Base-by-base conservation (phyloP, 495 filamentous ascomycete genomes). In the Durotheca rogersii region DNA sequence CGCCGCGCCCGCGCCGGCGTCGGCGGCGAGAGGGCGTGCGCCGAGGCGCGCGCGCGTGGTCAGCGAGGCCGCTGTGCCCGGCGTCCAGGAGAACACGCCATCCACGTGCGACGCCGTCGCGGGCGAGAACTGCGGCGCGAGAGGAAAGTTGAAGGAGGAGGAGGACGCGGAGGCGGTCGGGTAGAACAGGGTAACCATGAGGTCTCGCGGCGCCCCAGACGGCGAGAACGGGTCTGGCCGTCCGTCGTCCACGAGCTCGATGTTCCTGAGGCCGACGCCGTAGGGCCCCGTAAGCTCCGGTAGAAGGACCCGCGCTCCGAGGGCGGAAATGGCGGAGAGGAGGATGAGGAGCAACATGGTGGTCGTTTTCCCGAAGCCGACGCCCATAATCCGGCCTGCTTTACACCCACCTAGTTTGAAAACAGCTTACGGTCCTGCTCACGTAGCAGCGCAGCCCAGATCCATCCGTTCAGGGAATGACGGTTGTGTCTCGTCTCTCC, bases 161-260 rank as follows among this genome's bases (percentile, higher is more conserved):
- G n/a, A n/a, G 14, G 35, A 34, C 6, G 15, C 12, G 21, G 38
- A 32, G 35, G 38, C 17, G 30, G 69, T 53, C 1, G 70, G 70
- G 41, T 67, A 65, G 47, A 71, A 73, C 5, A 66, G 41, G 6
- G 70, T 65, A 15, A 67, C 46, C 62, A 71, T 65, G 19, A 75
- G 52, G 44, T 59, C 45, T 11, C 69, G 67, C 6, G 59, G 58
- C 15, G 34, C 20, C 7, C 45, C 38, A 15, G 53, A 64, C 10
- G 69, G 67, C 12, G 65, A 58, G 34, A 58, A 68, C 3, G 64
- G 68, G 43, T 71, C 67, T 32, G 47, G 30, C 29, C 70, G 46
- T 11, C 58, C 49, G 10, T 43, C 30, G 36, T 73, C 72, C 23
- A 66, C 39, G 14, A 75, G 41, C 50, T 69, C 47, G 4, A 58